phyloP scores from a whole-genome alignment of 2,329 filamentous ascomycete genomes.

The Graphium sp. region DNA sequence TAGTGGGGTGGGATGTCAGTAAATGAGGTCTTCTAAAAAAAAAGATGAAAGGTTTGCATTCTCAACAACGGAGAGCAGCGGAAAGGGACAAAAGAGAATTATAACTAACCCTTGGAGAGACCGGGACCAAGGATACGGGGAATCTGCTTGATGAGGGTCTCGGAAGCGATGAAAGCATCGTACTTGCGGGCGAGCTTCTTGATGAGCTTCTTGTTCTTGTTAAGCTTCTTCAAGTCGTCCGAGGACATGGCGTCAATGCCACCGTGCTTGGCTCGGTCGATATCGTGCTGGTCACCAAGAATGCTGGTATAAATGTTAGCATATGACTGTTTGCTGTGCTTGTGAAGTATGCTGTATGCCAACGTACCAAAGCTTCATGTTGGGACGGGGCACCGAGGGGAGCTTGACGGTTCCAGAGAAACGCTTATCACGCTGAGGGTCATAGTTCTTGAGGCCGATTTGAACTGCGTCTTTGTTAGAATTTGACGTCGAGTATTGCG shows the following conservation, averaged over 20 bases:
- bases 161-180: conserved; percentile 97
- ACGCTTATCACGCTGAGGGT: conserved; percentile 99
- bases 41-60: conserved; percentile 2
- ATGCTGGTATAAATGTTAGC: conserved; percentile 20
- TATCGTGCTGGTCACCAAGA: conserved; percentile 75
- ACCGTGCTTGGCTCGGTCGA: conserved; percentile 98
- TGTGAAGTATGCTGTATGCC: too few species aligned
- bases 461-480: conserved; percentile 25
- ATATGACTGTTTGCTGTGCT: background rate
- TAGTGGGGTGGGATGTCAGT: conserved; percentile 11
- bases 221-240: conserved; percentile 99
- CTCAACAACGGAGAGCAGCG: background rate
- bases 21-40: background rate
- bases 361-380: conserved; percentile 63
- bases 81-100: conserved; percentile 1
- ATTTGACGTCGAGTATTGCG: background rate
- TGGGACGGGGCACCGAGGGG: conserved; percentile 76
- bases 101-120: conserved; percentile 80
- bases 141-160: conserved; percentile 98
- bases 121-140: conserved; percentile 97
- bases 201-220: conserved; percentile 99
- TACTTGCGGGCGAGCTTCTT: conserved; percentile 99
- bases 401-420: conserved; percentile 99
- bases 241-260: conserved; percentile 96
- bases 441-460: conserved; percentile 97